These are phyloP conservation scores for Ulota crispa DNA, from an alignment of 225 moss, liverwort and hornwort species.

Conservation along the genomic window DNA sequence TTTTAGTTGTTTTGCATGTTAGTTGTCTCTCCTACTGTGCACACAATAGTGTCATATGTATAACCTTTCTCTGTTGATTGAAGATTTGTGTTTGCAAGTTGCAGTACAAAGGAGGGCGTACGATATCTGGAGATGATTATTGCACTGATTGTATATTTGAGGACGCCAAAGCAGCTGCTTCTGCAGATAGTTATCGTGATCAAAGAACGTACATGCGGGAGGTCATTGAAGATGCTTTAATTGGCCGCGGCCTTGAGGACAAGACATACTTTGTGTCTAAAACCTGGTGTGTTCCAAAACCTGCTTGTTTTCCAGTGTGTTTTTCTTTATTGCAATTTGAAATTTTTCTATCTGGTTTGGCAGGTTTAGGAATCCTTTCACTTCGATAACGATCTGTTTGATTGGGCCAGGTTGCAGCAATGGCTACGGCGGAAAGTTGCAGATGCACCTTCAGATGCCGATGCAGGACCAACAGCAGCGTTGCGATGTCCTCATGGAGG, in stretches of 20 bases:
- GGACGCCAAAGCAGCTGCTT: constrained; percentile 95
- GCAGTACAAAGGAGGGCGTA: constrained; percentile 91
- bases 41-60: background rate
- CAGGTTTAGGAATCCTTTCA: background rate
- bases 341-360: constrained; percentile 2
- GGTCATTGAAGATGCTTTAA: constrained; percentile 77
- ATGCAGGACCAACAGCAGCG: constrained; percentile 91
- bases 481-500: constrained; percentile 88
- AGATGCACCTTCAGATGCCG: constrained; percentile 95
- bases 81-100: constrained; percentile 15
- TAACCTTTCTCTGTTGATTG: background rate
- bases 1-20: constrained; percentile 1
- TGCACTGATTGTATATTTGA: constrained; percentile 84
- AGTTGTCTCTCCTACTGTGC: background rate
- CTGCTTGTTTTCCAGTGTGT: background rate
- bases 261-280: constrained; percentile 71
- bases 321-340: background rate
- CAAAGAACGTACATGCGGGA: constrained; percentile 95
- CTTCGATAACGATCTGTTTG: constrained; percentile 19
- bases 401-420: constrained; percentile 75
- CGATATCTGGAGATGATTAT: constrained; percentile 69
- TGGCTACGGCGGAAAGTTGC: constrained; percentile 90
- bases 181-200: constrained; percentile 94
- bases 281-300: constrained; percentile 65
- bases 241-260: constrained; percentile 68